These are phyloP conservation scores for Clitoria ternatea DNA, from an alignment of 306 rosid species.

Conservation along the genomic window DNA sequence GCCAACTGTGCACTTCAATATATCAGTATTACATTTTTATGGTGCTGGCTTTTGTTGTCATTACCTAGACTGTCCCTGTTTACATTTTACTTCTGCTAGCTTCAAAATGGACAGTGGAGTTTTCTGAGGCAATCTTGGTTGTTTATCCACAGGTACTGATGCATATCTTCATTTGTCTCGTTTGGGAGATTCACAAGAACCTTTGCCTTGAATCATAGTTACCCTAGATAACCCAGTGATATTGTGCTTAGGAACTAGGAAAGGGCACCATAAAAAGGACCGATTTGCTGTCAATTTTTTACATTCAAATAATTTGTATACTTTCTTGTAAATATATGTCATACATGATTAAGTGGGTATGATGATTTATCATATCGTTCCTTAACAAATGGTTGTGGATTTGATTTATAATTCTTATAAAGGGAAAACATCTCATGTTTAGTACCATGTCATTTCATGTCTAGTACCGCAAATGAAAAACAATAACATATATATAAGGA, in stretches of 20 bases:
- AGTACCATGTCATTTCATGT: too few relatives aligned
- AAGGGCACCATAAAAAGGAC: constrained; percentile 2
- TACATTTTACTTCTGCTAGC: not conserved
- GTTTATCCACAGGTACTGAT: constrained; percentile 65
- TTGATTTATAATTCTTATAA: too few relatives aligned
- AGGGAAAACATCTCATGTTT: too few relatives aligned
- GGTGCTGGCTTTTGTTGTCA: not conserved
- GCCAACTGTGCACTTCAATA: not conserved
- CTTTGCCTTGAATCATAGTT: constrained; percentile 51
- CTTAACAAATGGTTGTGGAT: too few relatives aligned
- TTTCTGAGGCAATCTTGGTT: constrained; percentile 8
- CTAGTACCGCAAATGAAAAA: too few relatives aligned
- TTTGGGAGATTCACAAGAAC: constrained; percentile 89
- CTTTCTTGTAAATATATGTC: constrained; percentile 13
- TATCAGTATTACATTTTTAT: not conserved
- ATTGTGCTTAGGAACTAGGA: not conserved
- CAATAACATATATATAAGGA: too few relatives aligned
- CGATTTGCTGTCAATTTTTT: constrained; percentile 25
- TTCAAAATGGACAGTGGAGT: not conserved
- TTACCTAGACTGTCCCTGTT: not conserved
- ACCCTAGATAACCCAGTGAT: not conserved
- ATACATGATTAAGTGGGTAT: too few relatives aligned
- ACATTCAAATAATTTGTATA: constrained; percentile 26
- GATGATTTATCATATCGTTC: too few relatives aligned
- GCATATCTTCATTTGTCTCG: constrained; percentile 94